Conservation (phyloP, 2,329 filamentous ascomycete species). For the Teratosphaeria zuluensis region DNA sequence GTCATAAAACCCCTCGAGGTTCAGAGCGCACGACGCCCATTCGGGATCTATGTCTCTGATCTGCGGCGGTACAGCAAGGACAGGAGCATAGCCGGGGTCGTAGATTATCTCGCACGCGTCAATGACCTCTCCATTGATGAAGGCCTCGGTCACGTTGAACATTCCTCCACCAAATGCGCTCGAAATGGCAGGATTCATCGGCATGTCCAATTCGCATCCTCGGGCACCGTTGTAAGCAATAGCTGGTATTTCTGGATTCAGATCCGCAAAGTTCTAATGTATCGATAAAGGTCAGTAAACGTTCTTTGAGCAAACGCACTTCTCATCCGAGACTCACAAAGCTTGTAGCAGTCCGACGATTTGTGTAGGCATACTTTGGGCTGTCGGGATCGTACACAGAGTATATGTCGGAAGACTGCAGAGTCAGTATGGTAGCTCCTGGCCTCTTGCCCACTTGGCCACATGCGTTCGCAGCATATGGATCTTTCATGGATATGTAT, state of each 20-base stretch:
- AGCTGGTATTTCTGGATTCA: not conserved
- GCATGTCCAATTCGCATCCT: not conserved
- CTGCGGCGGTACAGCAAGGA: not conserved
- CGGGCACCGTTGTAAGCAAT: not conserved
- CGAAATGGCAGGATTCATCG: not conserved
- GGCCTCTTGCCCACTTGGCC: not conserved
- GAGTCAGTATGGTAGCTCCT: not conserved
- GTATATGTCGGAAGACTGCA: not conserved
- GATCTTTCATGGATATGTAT: not conserved
- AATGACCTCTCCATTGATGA: not conserved
- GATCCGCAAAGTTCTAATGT: not conserved
- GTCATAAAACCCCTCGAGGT: not conserved
- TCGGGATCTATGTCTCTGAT: not conserved
- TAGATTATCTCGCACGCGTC: not conserved
- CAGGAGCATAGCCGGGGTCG: not conserved
- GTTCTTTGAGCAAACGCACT: not conserved
- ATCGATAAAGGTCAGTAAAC: not conserved
- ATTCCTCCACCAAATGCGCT: not conserved
- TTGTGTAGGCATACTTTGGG: not conserved
- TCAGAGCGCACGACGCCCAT: not conserved
- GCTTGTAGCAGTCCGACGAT: not conserved
- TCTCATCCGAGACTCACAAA: not conserved
- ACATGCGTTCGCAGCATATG: not conserved
- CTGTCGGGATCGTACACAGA: not conserved
- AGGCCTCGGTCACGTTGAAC: not conserved